Evolutionary conservation across 2,329 filamentous ascomycete species (phyloP), one percentile per base, ranked within the genome.

Genomic region (Diaporthe aspalathi): DNA sequence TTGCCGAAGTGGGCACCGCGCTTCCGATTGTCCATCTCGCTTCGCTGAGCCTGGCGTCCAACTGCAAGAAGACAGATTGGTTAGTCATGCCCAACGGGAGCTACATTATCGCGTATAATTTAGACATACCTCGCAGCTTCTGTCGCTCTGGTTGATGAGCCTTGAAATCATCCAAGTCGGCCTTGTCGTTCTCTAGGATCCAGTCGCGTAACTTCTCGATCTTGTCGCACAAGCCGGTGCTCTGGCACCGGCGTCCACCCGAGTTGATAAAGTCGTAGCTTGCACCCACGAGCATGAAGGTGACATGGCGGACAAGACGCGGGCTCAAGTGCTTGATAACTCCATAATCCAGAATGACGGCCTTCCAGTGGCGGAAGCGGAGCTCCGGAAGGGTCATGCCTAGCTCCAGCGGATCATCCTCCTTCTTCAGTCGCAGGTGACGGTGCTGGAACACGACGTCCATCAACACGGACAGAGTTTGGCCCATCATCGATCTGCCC

Each of bases 301-400:
- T 57, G 32, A 69, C 16, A 7, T 69, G 67, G 1, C 67, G 67
- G 20, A 45, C 43, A 22, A 69, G 54, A 20, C 20, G 17, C 8
- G 11, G 38, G 35, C 54, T 49, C 20, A 62, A 49, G 24, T 45
- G 11, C 24, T 27, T 16, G 24, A 29, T 45, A 35, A 69, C 16
- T 22, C 11, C 14, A 3, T 45, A 50, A 5, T 62, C 38, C 0
- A 24, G 45, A 22, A 69, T 47, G 29, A 57, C 45, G n/a, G 17
- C 56, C 8, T 60, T 4, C 56, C 56, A 60, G 1, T 43, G 56
- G 2, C 22, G 35, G 22, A 20, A 1, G 22, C 56, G 56, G 5
- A 12, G 38, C 5, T 60, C 32, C 67, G 50, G 67, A 12, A 62
- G 29, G 20, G 11, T 45, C 20, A 62, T n/a, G 29, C 17, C 17